Evolutionary conservation across 2,329 filamentous ascomycete genomes (phyloP), one percentile per base, ranked within the genome.

Genomic region (Colletotrichum ledebouriae): DNA sequence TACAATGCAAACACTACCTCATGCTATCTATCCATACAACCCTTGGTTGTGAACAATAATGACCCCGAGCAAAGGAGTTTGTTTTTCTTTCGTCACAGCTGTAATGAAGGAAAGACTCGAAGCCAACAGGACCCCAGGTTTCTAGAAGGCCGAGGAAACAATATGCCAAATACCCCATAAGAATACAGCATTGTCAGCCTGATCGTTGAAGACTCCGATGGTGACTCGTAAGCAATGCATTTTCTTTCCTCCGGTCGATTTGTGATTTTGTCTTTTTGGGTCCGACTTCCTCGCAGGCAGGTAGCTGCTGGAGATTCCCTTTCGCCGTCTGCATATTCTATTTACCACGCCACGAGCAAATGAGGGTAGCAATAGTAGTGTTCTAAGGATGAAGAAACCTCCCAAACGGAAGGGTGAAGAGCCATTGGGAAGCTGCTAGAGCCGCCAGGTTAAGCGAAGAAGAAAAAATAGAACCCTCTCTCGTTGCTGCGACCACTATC

Each of bases 401-500:
- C 61, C 56, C 61, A 56, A 10, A 25, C 25, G 62, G 56, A 50
- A 69, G 62, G 34, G 37, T 49, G 60, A 65, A 68, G 55, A 44
- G 57, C 37, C 39, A 55, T 60, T 55, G 39, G 57, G 44, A 37
- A 25, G 61, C 62, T 60, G 5, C 62, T 69, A 20, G 66, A 60
- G 49, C 61, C 49, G 25, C 25, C 46, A 44, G 39, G 25, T 69
- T 49, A 69, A 66, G 34, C 61, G 56, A 69, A 68, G 52, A 66
- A 65, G 39, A 66, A 65, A 65, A 59, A 59, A 60, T 25, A 25
- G 56, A 58, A 57, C 49, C 55, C 66, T 52, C 49, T 66, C 61
- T 69, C 66, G 66, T 69, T 69, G 61, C 66, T 69, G 66, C 66
- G 62, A 56, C 66, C 65, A 64, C 66, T 60, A 55, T 50, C 56